A percentile compares a stretch with the other conserved stretches of the same genome.
phyloP scores from a whole-genome alignment of 1,284 basidiomycete genomes.

The Leccinum pachyderme region DNA sequence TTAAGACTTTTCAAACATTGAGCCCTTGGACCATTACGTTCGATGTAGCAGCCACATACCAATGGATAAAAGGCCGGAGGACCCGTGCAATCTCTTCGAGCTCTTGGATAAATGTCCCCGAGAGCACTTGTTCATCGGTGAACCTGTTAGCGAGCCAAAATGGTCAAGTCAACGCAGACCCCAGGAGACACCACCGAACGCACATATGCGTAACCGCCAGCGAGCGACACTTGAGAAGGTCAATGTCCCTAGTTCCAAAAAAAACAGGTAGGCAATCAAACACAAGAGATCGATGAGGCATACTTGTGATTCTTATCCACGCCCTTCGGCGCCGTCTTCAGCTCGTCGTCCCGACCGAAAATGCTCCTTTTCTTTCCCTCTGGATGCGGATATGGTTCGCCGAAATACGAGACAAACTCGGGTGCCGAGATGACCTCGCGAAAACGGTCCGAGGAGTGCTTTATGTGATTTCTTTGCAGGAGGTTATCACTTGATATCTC shows the following conservation, averaged over 20 bases:
- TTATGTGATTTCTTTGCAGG: slow-evolving; percentile 56
- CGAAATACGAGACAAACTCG: slow-evolving; percentile 72
- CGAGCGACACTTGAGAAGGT: slow-evolving; percentile 80
- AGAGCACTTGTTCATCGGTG: slow-evolving; percentile 69
- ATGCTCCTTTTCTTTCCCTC: slow-evolving; percentile 68
- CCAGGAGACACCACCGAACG: slow-evolving; percentile 24
- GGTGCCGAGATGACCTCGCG: slow-evolving; percentile 61
- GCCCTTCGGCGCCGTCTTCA: slow-evolving; percentile 87
- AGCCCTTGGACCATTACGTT: background rate
- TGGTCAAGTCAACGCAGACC: background rate
- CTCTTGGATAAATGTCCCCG: slow-evolving; percentile 54
- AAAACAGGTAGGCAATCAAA: background rate
- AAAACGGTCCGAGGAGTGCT: slow-evolving; percentile 60
- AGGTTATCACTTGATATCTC: background rate
- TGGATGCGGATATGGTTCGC: slow-evolving; percentile 59
- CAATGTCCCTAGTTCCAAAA: slow-evolving; percentile 64
- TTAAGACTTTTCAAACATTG: slow-evolving; percentile 51
- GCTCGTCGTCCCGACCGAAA: slow-evolving; percentile 77
- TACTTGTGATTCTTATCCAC: slow-evolving; percentile 78
- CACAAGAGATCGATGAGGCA: background rate
- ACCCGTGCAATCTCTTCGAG: slow-evolving; percentile 55
- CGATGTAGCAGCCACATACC: slow-evolving; percentile 49
- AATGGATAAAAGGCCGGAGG: slow-evolving; percentile 77
- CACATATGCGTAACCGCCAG: slow-evolving; percentile 71
- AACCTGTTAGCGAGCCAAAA: slow-evolving; percentile 51